Conservation (phyloP, 1,284 basidiomycete genomes). For the Microstroma glucosiphilum region DNA sequence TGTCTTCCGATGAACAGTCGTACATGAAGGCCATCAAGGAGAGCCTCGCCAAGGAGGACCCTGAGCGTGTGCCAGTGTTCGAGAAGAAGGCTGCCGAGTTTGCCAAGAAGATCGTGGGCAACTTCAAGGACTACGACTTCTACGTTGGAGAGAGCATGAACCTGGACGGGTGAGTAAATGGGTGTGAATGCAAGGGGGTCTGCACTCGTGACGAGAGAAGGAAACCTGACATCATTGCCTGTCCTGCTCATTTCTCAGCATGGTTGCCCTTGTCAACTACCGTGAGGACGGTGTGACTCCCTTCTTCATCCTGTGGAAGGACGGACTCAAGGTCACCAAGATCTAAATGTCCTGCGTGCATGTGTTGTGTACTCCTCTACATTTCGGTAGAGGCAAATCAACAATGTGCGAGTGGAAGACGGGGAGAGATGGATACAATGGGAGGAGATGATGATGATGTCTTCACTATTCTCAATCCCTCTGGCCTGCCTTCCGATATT, state of each 20-base stretch:
- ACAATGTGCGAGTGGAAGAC: too few relatives aligned
- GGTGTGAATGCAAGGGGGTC: background rate
- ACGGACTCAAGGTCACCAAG: constrained; percentile 48
- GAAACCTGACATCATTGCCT: constrained; percentile 2
- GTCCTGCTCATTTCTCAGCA: constrained; percentile 53
- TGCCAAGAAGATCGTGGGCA: constrained; percentile 67
- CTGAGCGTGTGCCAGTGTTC: constrained; percentile 70
- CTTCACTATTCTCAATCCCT: too few relatives aligned
- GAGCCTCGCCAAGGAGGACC: constrained; percentile 55
- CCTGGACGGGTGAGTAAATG: constrained; percentile 44
- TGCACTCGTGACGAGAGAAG: background rate
- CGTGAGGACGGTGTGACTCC: constrained; percentile 60
- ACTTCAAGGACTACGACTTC: constrained; percentile 85
- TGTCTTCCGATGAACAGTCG: constrained; percentile 39
- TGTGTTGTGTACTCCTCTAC: too few relatives aligned
- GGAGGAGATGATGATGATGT: too few relatives aligned
- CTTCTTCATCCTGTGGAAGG: constrained; percentile 58
- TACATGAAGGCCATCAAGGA: constrained; percentile 79
- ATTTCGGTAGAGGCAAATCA: too few relatives aligned
- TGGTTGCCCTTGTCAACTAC: constrained; percentile 53
- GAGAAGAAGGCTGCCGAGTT: constrained; percentile 68
- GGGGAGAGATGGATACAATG: too few relatives aligned
- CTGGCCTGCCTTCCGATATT: too few relatives aligned
- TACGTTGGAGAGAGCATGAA: constrained; percentile 70
- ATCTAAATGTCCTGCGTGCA: constrained; percentile 28